These are phyloP conservation scores for Beauveria brongniartii DNA, from an alignment of 2,329 filamentous ascomycete species.

Conservation along the genomic window DNA sequence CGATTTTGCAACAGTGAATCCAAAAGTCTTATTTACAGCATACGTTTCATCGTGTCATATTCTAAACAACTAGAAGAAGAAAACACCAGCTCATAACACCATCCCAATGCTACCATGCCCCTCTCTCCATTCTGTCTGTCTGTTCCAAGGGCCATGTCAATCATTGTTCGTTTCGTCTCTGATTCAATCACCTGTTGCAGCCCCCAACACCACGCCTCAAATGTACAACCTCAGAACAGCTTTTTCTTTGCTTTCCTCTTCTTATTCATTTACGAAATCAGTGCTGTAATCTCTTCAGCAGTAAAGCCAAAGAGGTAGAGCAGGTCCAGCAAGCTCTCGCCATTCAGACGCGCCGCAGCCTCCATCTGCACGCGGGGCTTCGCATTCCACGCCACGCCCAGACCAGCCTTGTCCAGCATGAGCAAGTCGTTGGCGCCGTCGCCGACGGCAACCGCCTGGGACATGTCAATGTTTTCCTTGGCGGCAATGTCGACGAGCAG, in stretches of 20 bases:
- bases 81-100: conserved; percentile 3
- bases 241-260: neutral
- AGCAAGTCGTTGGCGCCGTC: conserved; percentile 77
- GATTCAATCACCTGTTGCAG: neutral
- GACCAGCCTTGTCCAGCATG: conserved; percentile 68
- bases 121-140: neutral
- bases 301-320: conserved; percentile 68
- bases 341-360: conserved; percentile 65
- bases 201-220: conserved; percentile 5
- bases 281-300: conserved; percentile 49
- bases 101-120: neutral
- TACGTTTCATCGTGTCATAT: conserved; percentile 1
- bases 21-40: neutral
- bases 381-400: conserved; percentile 78
- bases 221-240: conserved; percentile 14
- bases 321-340: conserved; percentile 61
- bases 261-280: conserved; percentile 28
- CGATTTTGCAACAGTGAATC: neutral
- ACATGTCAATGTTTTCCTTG: conserved; percentile 56
- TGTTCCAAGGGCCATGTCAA: neutral
- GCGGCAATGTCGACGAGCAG: conserved; percentile 63
- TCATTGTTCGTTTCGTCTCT: neutral
- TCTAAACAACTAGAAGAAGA: neutral
- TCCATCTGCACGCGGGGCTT: conserved; percentile 76
- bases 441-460: conserved; percentile 66